A percentile compares a stretch with the other conserved stretches of the same genome.
Evolutionary conservation across 2,329 filamentous ascomycete species (phyloP).

Genomic region (Fusarium camptoceras): DNA sequence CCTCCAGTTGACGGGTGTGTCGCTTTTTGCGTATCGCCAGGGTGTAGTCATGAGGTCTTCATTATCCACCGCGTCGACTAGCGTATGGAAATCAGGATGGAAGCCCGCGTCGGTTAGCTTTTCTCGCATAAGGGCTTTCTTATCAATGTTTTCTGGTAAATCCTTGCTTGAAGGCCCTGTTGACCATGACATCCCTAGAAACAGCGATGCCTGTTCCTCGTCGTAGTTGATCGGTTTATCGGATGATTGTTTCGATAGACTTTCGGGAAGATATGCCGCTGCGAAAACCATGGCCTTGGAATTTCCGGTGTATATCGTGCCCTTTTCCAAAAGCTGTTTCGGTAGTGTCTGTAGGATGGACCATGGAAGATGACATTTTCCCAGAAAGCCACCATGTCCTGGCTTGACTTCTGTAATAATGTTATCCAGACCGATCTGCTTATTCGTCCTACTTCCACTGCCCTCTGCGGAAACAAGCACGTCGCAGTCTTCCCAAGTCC

Average conservation of each 20-base stretch:
- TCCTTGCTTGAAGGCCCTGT: background rate
- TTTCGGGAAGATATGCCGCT: background rate
- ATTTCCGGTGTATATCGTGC: background rate
- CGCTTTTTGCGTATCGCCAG: background rate
- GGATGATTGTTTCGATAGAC: rapidly evolving
- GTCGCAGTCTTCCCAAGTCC: background rate
- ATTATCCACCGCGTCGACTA: background rate
- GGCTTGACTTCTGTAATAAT: background rate
- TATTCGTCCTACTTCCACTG: background rate
- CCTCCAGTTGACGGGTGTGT: background rate
- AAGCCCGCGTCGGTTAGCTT: background rate
- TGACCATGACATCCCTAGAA: background rate
- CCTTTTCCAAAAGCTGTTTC: background rate
- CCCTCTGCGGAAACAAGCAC: background rate
- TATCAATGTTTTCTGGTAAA: background rate
- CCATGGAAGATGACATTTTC: background rate
- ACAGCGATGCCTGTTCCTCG: background rate
- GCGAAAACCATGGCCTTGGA: background rate
- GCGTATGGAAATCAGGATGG: background rate
- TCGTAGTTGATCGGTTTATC: background rate
- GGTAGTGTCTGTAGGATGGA: background rate
- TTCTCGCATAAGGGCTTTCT: background rate
- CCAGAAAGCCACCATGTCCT: background rate
- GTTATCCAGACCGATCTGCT: background rate
- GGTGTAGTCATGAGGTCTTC: background rate